Percentiles rank a stretch among this genome's conserved stretches.
Conservation (phyloP, 176 grass and related monocot species). For the Aechmea fasciata region DNA sequence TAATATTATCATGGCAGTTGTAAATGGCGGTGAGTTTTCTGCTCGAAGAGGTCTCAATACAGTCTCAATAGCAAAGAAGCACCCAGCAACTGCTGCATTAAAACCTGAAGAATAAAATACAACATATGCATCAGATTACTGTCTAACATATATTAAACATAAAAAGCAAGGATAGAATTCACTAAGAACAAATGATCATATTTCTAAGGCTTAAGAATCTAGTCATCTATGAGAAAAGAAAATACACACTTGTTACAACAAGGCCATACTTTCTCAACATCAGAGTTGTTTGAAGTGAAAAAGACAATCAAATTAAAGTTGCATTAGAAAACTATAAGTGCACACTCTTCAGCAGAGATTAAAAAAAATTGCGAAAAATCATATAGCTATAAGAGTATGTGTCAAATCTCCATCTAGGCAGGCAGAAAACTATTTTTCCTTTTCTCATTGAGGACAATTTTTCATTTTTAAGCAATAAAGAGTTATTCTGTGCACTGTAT, state of each 20-base stretch:
- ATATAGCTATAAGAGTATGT: too few relatives aligned
- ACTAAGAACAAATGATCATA: background rate
- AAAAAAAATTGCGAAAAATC: too few relatives aligned
- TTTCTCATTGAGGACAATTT: too few relatives aligned
- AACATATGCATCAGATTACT: slow-evolving; percentile 5
- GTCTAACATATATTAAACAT: slow-evolving; percentile 7
- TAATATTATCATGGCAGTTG: slow-evolving; percentile 93
- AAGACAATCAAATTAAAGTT: background rate
- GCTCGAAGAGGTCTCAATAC: slow-evolving; percentile 86
- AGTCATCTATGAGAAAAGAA: too few relatives aligned
- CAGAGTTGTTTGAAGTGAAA: background rate
- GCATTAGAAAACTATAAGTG: background rate
- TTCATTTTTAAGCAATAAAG: too few relatives aligned
- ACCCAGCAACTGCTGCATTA: slow-evolving; percentile 93
- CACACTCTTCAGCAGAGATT: too few relatives aligned
- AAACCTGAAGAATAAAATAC: slow-evolving; percentile 52
- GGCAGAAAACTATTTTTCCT: too few relatives aligned
- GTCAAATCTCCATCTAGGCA: too few relatives aligned
- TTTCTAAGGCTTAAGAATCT: too few relatives aligned
- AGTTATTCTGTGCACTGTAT: too few relatives aligned
- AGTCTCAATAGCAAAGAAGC: slow-evolving; percentile 96
- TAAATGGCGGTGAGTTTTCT: slow-evolving; percentile 98
- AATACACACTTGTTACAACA: too few relatives aligned
- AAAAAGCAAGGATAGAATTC: background rate
- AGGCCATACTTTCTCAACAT: background rate